Base-by-base conservation (phyloP, 2,329 filamentous ascomycete species). In the Didymella exigua region DNA sequence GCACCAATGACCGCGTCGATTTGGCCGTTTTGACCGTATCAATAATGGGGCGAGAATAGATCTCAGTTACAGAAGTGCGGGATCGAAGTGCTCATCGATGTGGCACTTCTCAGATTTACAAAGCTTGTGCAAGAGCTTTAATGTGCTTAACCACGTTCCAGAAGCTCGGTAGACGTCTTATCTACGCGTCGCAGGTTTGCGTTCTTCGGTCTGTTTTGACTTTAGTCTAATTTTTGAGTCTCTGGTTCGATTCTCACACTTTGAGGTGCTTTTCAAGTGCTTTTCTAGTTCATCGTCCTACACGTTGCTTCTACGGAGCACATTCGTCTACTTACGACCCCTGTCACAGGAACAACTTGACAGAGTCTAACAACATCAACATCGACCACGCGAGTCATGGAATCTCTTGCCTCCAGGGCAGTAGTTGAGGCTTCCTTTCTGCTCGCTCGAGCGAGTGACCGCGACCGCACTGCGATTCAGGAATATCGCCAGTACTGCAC, bases 111-210 rank as follows among this genome's bases (percentile, higher is more conserved):
- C 14, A 33, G 19, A 43, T 38, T 23, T 21, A 40, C 38, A 34
- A 54, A 49, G 51, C 51, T 49, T 54, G 40, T 19, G 31, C 26
- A 38, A 44, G 19, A n/a, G 51, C 33, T 49, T 49, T 24, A 33
- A 19, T 11, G n/a, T 49, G 38, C 51, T 54, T 54, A 49, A 49
- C 23, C 26, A 37, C 31, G 31, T 49, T 21, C 26, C 33, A 43
- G 21, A 26, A 31, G 27, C n/a, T 34, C 26, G 45, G 40, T 21
- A 29, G 26, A 48, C 34, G 26, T 54, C 23, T 49, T 44, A 41
- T 29, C 14, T 44, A 29, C 19, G 21, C n/a, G 31, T 40, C 29
- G 40, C 27, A 29, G 19, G 27, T 27, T 14, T 27, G 3, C 21
- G 9, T 21, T 27, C 31, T 5, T 18, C 23, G 13, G 13, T 16